Conservation (phyloP, 208 protist genomes). For the Trypanosoma vivax region DNA sequence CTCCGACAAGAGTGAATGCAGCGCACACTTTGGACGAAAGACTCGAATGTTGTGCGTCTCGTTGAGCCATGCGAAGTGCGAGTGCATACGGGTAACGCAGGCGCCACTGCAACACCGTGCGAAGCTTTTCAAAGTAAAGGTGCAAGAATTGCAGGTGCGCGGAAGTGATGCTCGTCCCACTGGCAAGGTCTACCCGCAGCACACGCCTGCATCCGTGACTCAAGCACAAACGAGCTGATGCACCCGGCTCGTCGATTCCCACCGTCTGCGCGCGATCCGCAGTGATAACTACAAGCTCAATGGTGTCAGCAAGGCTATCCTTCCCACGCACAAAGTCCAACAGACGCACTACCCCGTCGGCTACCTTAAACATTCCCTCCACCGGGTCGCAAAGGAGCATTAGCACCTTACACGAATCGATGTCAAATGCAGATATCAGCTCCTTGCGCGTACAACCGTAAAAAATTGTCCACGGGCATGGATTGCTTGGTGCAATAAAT, state of each 20-base stretch:
- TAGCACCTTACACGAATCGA: constrained; percentile 28
- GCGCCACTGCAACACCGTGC: constrained; percentile 30
- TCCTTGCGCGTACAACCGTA: constrained; percentile 77
- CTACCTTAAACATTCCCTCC: constrained; percentile 40
- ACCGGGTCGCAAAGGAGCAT: constrained; percentile 55
- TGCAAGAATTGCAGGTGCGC: constrained; percentile 54
- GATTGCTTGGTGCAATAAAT: background rate
- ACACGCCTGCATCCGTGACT: constrained; percentile 57
- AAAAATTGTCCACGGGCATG: constrained; percentile 31
- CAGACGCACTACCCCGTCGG: constrained; percentile 55
- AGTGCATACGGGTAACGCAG: constrained; percentile 60
- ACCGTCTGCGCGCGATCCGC: constrained; percentile 31
- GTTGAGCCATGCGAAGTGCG: constrained; percentile 64
- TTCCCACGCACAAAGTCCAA: constrained; percentile 10
- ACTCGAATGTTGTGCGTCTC: constrained; percentile 20
- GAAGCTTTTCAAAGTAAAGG: constrained; percentile 42
- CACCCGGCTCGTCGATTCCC: constrained; percentile 30
- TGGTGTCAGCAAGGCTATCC: constrained; percentile 2
- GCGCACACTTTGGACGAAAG: constrained; percentile 50
- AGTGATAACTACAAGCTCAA: constrained; percentile 58
- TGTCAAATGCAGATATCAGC: constrained; percentile 51
- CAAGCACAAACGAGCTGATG: constrained; percentile 52
- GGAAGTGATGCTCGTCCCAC: constrained; percentile 26
- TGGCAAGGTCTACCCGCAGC: constrained; percentile 54
- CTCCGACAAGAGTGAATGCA: constrained; percentile 70